Conservation (phyloP, 225 moss, liverwort and hornwort genomes). For the Marchantia polymorpha region DNA sequence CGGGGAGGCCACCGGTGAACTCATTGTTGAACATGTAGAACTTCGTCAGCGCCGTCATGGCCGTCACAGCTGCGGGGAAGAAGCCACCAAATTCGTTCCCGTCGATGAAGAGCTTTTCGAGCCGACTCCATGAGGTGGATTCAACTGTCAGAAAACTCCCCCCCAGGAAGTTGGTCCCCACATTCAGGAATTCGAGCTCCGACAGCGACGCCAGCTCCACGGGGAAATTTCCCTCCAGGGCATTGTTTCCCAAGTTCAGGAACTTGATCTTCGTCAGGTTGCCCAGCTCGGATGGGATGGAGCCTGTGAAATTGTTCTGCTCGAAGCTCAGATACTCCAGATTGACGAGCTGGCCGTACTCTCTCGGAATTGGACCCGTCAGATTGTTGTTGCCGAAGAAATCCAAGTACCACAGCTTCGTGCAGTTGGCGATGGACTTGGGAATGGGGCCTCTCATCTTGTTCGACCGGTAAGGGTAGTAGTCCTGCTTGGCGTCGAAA, state of each 20-base stretch:
- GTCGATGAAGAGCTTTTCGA: conserved; percentile 32
- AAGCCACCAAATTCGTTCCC: conserved; percentile 45
- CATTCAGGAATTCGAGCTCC: not conserved
- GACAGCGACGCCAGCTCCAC: conserved; percentile 28
- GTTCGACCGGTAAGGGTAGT: not conserved
- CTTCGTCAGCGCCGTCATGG: not conserved
- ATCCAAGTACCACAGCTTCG: conserved; percentile 4
- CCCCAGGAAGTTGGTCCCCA: not conserved
- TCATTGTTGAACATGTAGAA: conserved; percentile 9
- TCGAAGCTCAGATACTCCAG: conserved; percentile 4
- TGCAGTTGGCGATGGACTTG: not conserved
- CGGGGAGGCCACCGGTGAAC: conserved; percentile 24
- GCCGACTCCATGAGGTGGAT: conserved; percentile 24
- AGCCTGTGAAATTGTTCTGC: conserved; percentile 20
- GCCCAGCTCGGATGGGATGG: conserved; percentile 28
- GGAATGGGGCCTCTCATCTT: not conserved
- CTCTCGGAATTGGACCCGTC: conserved; percentile 19
- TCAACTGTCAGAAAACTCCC: not conserved
- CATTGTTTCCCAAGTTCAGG: conserved; percentile 1
- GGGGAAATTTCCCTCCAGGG: conserved; percentile 25
- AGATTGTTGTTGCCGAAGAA: conserved; percentile 41
- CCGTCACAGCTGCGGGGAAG: conserved; percentile 19
- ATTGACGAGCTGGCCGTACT: conserved; percentile 24
- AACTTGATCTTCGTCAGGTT: not conserved
- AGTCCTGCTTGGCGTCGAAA: not conserved